Base-by-base conservation (phyloP, 2,329 filamentous ascomycete genomes). In the Coleophoma crateriformis region DNA sequence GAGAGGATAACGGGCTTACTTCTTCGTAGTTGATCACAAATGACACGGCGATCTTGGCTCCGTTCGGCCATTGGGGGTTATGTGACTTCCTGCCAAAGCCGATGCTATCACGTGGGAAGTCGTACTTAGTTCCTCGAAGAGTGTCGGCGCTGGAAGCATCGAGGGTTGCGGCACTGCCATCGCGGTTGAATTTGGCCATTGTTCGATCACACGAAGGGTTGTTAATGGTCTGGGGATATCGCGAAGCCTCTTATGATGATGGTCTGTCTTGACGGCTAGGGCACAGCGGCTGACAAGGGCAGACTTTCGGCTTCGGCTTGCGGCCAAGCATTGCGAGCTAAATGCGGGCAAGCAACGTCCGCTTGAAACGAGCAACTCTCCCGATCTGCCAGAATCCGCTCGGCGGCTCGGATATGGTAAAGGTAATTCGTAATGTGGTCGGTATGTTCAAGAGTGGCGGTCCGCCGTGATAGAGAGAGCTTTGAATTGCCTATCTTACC, bases 51-150 rank as follows among this genome's bases (percentile, higher is more conserved):
- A 62, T 63, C 44, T 56, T 57, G n/a, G 57, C 58, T 39, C 56
- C 53, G 41, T 60, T 64, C 10, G 59, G 58, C 57, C 63, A 62
- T 50, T 64, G 45, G 12, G 55, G 54, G 47, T 59, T 54, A 39
- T 58, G 34, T n/a, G 47, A 56, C 39, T 52, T 48, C 11, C 47
- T 44, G 10, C 50, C 50, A 19, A 41, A 52, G 5, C 58, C 59
- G 15, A 55, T 43, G 15, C 45, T 37, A 38, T 61, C 55, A 35
- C 59, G 56, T 8, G 57, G 52, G 34, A 60, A 61, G 38, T 55
- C 54, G 41, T 58, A 60, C 43, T 56, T 50, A n/a, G 52, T 54
- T 51, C 48, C 46, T 34, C 41, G 19, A 22, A 47, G 35, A 32
- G 47, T 43, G 43, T 52, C 50, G 19, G 46, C 33, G 19, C 33